Base-by-base conservation (phyloP, 1,284 basidiomycete genomes). In the Leccinum pachyderme region DNA sequence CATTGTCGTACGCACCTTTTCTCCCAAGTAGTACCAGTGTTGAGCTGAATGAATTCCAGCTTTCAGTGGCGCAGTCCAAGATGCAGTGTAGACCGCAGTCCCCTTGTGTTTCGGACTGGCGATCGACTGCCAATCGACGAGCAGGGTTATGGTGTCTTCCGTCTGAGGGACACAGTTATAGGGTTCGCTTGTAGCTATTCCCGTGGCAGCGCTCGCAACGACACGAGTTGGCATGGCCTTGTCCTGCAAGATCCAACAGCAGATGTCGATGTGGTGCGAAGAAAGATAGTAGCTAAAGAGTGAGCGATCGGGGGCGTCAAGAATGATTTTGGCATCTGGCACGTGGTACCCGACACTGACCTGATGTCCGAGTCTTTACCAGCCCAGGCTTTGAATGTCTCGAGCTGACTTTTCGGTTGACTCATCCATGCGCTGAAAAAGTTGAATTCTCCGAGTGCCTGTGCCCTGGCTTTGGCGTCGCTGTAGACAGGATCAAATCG, bases 361-460 rank as follows among this genome's bases (percentile, higher is more conserved):
- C 86, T 89, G 72, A 95, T 95, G 65, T 95, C 93, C 27, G 89
- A 92, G 69, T 95, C 93, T 72, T 88, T 91, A 24, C 94, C 94
- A 7, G 93, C 94, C 94, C 94, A 96, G 18, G 90, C 90, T 58
- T 87, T 86, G 83, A 95, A 96, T 0, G 93, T 95, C 73, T 93
- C 91, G 28, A 97, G 80, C 75, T 97, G 94, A 67, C 84, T 88
- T 77, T 97, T 97, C 47, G 94, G 94, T 71, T 96, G 94, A 65
- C 90, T 93, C 94, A 97, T 97, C 89, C 88, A 91, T 47, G 89
- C 87, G 61, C 77, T 89, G 77, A 90, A 90, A 74, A 94, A 97
- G 75, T 94, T 95, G 75, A 95, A 93, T 70, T 95, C 91, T 46
- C 94, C 94, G 48, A 96, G 79, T 25, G 81, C 76, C 33, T 81